Evolutionary conservation across 2,329 filamentous ascomycete genomes (phyloP).

Genomic region (Colletotrichum tropicale): DNA sequence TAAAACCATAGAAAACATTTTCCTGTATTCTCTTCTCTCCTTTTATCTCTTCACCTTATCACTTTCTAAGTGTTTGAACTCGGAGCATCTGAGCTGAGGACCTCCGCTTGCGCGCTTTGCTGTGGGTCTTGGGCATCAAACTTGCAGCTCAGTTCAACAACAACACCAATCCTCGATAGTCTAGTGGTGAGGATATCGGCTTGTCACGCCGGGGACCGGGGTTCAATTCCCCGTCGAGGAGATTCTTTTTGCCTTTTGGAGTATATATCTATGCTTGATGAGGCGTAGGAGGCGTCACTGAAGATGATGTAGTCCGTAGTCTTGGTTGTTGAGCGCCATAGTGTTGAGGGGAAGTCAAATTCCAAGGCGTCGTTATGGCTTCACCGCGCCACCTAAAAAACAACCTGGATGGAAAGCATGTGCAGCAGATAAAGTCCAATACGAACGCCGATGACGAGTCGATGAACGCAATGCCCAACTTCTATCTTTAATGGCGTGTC

Average conservation of each 20-base stretch:
- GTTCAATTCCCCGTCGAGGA: constrained; percentile 22
- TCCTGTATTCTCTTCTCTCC: rapidly evolving
- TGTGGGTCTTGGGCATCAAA: rapidly evolving
- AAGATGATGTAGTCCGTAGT: not conserved
- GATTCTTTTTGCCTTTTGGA: not conserved
- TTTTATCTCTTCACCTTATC: not conserved
- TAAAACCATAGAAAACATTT: not conserved
- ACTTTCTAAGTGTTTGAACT: not conserved
- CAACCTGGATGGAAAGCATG: not conserved
- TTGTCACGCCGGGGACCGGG: constrained; percentile 19
- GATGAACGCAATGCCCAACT: not conserved
- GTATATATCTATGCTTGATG: not conserved
- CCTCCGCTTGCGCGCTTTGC: not conserved
- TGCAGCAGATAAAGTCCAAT: not conserved
- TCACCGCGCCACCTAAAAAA: not conserved
- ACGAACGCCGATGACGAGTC: not conserved
- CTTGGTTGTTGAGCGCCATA: not conserved
- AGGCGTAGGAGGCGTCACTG: not conserved
- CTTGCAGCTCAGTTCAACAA: rapidly evolving
- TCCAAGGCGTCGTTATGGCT: not conserved
- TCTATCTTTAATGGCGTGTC: not conserved
- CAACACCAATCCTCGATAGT: constrained; percentile 8
- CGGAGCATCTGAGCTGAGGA: not conserved
- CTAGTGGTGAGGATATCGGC: constrained; percentile 20
- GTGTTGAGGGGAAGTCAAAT: not conserved